Base-by-base conservation (phyloP, 2,329 filamentous ascomycete genomes). In the Periglandula ipomoeae region DNA sequence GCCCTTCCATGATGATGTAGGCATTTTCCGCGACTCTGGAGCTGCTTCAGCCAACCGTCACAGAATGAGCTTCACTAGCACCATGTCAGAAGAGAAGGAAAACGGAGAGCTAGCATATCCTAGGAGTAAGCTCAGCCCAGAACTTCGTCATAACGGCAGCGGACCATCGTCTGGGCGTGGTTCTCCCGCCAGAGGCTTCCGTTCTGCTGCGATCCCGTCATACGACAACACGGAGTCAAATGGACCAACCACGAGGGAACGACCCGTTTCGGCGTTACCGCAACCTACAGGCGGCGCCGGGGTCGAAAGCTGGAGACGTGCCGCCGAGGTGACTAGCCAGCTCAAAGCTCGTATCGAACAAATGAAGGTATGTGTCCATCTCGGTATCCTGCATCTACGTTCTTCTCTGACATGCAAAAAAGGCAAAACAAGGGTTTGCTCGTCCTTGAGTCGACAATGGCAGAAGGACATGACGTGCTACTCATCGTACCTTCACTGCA, bases 331-430 rank as follows among this genome's bases (percentile, higher is more conserved):
- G 50, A 98, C 93, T 48, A 96, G 90, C 67, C 93, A 96, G 65
- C 68, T 98, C 61, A 98, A 97, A 73, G 89, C 91, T 46, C 82
- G 93, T 64, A 98, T 98, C 66, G 93, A 97, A 73, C 87, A 93
- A 74, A 98, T 98, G 93, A 98, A 97, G 78, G 81, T 79, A 60
- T 56, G 70, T 60, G 8, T 20, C 37, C 19, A 22, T 19, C 15
- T 15, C 3, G 38, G 10, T 32, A 2, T n/a, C 17, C 9, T 27
- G 6, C 17, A 24, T 24, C 19, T 32, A 15, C 15, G 17, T 37
- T 8, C 10, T 35, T 27, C 17, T 44, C 48, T 52, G 30, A 52
- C 48, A 8, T 8, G 17, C n/a, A n/a, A 10, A 11, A 19, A 17
- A 61, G 59, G 59, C 59, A 22, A 62, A 57, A 50, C 61, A 63